A percentile compares a stretch with the other conserved stretches of the same genome.
Conservation (phyloP, 169 alveolate genomes). For the Pseudocohnilembus persalinus region DNA sequence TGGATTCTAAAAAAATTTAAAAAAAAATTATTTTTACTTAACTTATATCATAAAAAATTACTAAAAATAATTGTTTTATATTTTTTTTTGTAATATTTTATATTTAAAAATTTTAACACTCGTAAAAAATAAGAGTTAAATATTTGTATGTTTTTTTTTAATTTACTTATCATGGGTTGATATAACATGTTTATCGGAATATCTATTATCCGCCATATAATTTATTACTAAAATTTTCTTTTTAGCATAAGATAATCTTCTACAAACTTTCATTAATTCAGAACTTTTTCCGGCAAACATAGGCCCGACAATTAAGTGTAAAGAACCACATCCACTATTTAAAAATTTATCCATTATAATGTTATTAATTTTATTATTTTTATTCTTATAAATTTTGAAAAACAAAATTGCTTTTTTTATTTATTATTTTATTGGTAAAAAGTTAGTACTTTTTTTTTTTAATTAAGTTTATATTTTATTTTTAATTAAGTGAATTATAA, state of each 20-base stretch:
- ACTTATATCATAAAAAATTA: too few species aligned
- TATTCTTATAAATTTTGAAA: neutral
- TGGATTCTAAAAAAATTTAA: too few species aligned
- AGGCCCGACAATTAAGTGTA: neutral
- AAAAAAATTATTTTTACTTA: too few species aligned
- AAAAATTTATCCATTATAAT: neutral
- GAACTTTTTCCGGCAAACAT: neutral
- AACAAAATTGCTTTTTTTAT: too few species aligned
- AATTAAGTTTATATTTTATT: too few species aligned
- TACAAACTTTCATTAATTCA: neutral
- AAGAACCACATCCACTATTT: neutral
- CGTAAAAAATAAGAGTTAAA: too few species aligned
- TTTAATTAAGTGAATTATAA: too few species aligned
- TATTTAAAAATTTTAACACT: neutral
- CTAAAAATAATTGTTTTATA: neutral
- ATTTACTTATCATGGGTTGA: neutral
- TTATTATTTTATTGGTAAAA: neutral
- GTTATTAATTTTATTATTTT: too few species aligned
- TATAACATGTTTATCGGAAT: neutral
- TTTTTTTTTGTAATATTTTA: neutral
- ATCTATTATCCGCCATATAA: neutral
- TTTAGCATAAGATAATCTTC: neutral
- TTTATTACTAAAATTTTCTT: too few species aligned
- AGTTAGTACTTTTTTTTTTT: too few species aligned
- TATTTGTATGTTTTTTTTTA: neutral